Conservation (phyloP, 2,329 filamentous ascomycete species). For the Clarireedia sp. region DNA sequence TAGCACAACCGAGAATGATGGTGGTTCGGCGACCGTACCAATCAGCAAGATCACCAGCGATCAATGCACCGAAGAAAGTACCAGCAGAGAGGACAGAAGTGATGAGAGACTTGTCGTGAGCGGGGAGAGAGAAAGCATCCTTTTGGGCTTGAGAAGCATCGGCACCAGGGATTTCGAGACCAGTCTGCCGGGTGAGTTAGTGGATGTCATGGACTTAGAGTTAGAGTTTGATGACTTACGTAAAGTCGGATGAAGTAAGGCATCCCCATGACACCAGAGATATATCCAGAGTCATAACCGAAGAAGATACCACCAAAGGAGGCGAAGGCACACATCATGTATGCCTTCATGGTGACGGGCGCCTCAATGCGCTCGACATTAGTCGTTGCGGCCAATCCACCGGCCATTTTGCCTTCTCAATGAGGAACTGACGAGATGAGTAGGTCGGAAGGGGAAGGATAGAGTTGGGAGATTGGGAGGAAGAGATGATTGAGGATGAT, state of each 20-base stretch:
- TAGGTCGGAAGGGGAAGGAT: background rate
- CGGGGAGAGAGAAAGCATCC: conserved; percentile 32
- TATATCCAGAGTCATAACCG: conserved; percentile 72
- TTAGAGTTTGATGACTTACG: conserved; percentile 15
- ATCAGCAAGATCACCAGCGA: conserved; percentile 71
- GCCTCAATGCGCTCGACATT: conserved; percentile 65
- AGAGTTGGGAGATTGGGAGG: background rate
- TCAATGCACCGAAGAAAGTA: conserved; percentile 73
- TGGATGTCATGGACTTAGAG: background rate
- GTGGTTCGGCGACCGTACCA: conserved; percentile 64
- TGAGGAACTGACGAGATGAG: background rate
- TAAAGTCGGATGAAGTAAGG: conserved; percentile 32
- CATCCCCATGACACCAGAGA: conserved; percentile 49
- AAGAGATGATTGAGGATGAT: background rate
- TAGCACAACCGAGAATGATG: conserved; percentile 51
- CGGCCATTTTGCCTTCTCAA: conserved; percentile 4
- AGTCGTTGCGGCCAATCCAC: conserved; percentile 30
- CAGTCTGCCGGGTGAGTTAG: conserved; percentile 9
- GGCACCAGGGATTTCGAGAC: conserved; percentile 16
- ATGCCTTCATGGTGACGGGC: conserved; percentile 60
- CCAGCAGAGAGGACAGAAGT: conserved; percentile 63
- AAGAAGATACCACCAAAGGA: conserved; percentile 51
- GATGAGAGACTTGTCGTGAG: conserved; percentile 51
- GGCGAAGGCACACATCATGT: conserved; percentile 62
- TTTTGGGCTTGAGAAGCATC: conserved; percentile 11